Evolutionary conservation across 306 rosid species (phyloP).

Genomic region (Cucumis cinereus): DNA sequence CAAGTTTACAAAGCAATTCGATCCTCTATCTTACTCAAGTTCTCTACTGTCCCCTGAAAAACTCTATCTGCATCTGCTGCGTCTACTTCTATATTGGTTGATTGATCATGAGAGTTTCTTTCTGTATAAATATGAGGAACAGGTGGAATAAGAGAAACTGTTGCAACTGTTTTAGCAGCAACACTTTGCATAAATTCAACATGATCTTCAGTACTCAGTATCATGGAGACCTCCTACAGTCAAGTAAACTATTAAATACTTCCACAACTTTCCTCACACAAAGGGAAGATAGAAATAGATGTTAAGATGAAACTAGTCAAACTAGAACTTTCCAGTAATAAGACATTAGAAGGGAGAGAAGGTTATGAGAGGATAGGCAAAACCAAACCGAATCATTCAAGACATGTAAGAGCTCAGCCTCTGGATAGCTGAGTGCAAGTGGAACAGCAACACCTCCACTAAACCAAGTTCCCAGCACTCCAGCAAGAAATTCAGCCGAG

Average conservation of each 20-base stretch:
- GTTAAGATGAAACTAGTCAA: neutral
- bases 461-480: slow-evolving; percentile 81
- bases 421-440: slow-evolving; percentile 87
- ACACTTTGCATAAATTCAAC: slow-evolving; percentile 55
- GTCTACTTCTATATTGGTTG: slow-evolving; percentile 27
- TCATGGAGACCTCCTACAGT: slow-evolving; percentile 60
- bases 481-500: slow-evolving; percentile 85
- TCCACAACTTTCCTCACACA: neutral
- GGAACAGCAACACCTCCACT: slow-evolving; percentile 97
- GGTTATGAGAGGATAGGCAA: slow-evolving; percentile 6
- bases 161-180: slow-evolving; percentile 61
- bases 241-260: slow-evolving; percentile 13
- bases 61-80: slow-evolving; percentile 20
- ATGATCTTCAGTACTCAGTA: slow-evolving; percentile 81
- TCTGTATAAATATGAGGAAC: slow-evolving; percentile 37
- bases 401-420: slow-evolving; percentile 77
- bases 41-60: slow-evolving; percentile 23
- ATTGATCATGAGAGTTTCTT: slow-evolving; percentile 22
- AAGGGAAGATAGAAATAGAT: neutral
- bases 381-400: slow-evolving; percentile 56
- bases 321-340: neutral
- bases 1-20: neutral
- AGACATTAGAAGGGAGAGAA: neutral
- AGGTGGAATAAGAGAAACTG: slow-evolving; percentile 52
- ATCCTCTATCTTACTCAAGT: slow-evolving; percentile 33